Base-by-base conservation (phyloP, 306 rosid genomes). In the Chamaecrista fasciculata region DNA sequence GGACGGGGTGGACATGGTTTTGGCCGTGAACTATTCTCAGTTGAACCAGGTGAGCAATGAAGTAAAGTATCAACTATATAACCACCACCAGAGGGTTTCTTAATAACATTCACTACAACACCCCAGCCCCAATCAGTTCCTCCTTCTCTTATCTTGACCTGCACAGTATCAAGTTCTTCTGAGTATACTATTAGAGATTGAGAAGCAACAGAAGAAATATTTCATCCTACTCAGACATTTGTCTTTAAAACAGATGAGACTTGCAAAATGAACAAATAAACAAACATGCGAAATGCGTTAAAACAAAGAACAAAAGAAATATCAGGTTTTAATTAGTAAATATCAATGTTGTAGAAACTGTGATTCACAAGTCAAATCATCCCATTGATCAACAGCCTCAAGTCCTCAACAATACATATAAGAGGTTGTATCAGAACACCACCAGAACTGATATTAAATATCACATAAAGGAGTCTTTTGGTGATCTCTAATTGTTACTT, bases 51-150 rank as follows among this genome's bases (percentile, higher is more conserved):
- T 34, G 97, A 88, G 78, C 99, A 94, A 62, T 86, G 90, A 64
- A 94, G 96, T 71, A 94, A 85, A 68, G 96, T 94, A 80, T 94
- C 99, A 67, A 94, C 92, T 43, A 94, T 85, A 81, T 88, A 91
- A 70, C 89, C 94, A 67, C 96, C 88, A 71, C 85, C 78, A 49
- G 96, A 77, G n/a, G 96, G 92, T 79, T 84, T 88, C 87, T 88
- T 94, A 31, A 94, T 83, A 75, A 94, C 90, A 68, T 94, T 94
- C 62, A 94, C 98, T 34, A 91, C 98, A 79, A 94, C 96, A 72
- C 97, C 98, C 97, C 98, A 94, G 65, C 98, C 97, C 98, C 98
- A 94, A 74, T 94, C 98, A 70, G 96, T 91, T 48, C 97, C 91
- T 14, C 98, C 98, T 82, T 94, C 98, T 84, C 97, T 85, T 69